Percentiles rank a stretch among this genome's conserved stretches.
Evolutionary conservation across 208 protist genomes (phyloP).

Genomic region (Trypanosoma boissoni): DNA sequence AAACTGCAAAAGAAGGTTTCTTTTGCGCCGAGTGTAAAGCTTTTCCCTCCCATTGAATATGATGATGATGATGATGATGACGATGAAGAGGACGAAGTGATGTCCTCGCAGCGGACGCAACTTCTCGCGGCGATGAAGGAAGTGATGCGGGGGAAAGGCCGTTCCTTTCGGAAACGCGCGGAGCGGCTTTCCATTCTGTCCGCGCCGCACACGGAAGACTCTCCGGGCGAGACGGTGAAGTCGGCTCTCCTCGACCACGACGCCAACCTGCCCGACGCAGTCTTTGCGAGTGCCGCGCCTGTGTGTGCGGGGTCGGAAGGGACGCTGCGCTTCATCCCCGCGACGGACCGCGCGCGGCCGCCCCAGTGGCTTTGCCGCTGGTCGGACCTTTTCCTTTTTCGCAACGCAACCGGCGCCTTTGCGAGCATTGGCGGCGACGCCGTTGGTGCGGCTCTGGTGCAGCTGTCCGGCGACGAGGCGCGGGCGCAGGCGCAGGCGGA

Average conservation of each 20-base stretch:
- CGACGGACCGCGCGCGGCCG: not conserved
- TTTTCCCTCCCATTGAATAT: too few relatives aligned
- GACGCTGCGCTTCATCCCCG: not conserved
- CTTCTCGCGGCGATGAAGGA: not conserved
- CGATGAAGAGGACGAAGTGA: not conserved
- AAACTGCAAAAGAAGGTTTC: too few relatives aligned
- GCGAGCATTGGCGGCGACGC: conserved; percentile 4
- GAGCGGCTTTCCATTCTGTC: too few relatives aligned
- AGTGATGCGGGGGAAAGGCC: not conserved
- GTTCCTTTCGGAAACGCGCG: too few relatives aligned
- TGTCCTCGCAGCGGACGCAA: not conserved
- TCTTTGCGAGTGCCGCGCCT: conserved; percentile 15
- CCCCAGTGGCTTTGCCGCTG: conserved; percentile 48
- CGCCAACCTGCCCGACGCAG: conserved; percentile 19
- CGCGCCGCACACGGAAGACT: not conserved
- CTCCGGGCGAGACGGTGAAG: not conserved
- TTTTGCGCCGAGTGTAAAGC: not conserved
- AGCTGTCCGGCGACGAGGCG: conserved; percentile 32
- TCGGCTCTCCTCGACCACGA: conserved; percentile 18
- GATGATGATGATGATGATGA: too few relatives aligned
- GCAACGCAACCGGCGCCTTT: conserved; percentile 23
- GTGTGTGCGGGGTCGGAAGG: not conserved
- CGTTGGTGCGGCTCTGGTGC: conserved; percentile 24
- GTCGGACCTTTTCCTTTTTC: conserved; percentile 46
- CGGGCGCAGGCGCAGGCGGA: conserved; percentile 26